Evolutionary conservation across 179 eudicot genomes (phyloP).

Genomic region (Vitellaria paradoxa): DNA sequence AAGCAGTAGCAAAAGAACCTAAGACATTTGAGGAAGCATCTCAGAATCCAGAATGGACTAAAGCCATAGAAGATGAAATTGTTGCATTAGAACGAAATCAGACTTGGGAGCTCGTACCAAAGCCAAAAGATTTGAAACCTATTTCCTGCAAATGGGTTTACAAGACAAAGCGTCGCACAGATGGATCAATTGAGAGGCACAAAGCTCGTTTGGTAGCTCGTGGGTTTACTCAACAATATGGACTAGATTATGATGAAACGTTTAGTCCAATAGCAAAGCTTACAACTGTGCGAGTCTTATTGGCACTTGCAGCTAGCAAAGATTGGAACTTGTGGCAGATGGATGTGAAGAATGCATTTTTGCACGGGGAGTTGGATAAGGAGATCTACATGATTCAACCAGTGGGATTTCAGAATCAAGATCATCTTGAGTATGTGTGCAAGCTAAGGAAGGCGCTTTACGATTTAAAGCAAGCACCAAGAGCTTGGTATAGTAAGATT

Average conservation of each 20-base stretch:
- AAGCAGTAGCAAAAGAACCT: too few species aligned
- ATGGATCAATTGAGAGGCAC: not conserved
- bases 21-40: too few species aligned
- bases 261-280: conserved; percentile 13
- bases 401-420: not conserved
- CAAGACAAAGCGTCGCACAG: not conserved
- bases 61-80: too few species aligned
- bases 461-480: not conserved
- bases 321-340: not conserved
- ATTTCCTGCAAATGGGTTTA: not conserved
- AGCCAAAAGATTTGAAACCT: not conserved
- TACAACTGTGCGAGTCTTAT: not conserved
- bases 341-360: conserved; percentile 18
- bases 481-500: conserved; percentile 12
- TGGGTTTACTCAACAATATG: too few species aligned
- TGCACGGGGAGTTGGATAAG: conserved; percentile 12
- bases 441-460: not conserved
- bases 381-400: conserved; percentile 13
- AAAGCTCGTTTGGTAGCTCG: too few species aligned
- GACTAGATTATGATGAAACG: too few species aligned
- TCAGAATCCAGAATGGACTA: too few species aligned
- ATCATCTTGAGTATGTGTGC: not conserved
- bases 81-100: too few species aligned
- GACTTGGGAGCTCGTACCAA: not conserved
- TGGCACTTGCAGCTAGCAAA: not conserved